Percentiles rank a stretch among this genome's conserved stretches.
Conservation (phyloP, 2,329 filamentous ascomycete genomes). For the Cordyceps militaris region DNA sequence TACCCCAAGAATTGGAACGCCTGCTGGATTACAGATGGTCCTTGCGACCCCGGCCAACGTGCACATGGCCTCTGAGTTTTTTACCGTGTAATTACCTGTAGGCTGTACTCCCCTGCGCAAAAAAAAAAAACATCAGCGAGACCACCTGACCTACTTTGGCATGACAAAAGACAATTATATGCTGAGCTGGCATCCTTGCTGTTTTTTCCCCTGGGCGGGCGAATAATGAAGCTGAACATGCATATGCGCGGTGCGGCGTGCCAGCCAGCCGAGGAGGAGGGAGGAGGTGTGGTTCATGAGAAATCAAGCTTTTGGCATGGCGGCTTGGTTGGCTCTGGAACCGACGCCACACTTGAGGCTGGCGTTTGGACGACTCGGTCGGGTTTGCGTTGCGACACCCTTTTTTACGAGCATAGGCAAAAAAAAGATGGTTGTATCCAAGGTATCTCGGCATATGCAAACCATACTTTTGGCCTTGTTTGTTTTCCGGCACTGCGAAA, state of each 20-base stretch:
- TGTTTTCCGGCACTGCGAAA: no score
- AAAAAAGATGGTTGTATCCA: no score
- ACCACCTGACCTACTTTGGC: background rate
- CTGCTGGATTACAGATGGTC: no score
- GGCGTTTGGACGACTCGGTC: background rate
- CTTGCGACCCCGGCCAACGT: background rate
- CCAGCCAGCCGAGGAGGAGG: background rate
- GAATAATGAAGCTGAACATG: background rate
- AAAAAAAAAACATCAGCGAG: background rate
- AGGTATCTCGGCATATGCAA: no score
- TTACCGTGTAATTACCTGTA: background rate
- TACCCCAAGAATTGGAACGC: no score
- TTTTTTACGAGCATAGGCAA: background rate
- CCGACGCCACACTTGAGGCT: background rate
- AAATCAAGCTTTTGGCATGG: background rate
- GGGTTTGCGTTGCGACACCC: background rate
- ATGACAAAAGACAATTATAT: no score
- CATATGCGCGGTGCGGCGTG: no score
- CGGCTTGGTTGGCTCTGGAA: background rate
- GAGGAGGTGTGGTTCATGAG: background rate
- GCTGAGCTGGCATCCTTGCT: no score
- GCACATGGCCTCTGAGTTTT: background rate
- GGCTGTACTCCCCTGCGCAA: background rate
- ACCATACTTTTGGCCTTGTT: no score
- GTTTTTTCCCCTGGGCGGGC: no score